Conservation (phyloP, 2,329 filamentous ascomycete species). For the Fusarium albidum region DNA sequence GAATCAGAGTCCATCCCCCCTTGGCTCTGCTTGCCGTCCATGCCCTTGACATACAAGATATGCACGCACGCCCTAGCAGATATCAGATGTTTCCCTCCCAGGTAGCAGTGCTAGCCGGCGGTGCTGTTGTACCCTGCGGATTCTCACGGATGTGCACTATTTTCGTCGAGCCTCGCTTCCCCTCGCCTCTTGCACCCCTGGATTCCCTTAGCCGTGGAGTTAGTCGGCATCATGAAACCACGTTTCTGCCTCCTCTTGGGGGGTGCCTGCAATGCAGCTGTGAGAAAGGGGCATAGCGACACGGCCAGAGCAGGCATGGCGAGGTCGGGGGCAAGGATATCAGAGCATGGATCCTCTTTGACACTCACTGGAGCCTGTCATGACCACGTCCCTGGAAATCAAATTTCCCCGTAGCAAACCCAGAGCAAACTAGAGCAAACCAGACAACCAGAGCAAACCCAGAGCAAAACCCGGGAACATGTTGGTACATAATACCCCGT, state of each 20-base stretch:
- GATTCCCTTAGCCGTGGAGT: conserved; percentile 16
- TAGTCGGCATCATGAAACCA: conserved; percentile 36
- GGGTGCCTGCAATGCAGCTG: conserved; percentile 25
- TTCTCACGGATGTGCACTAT: conserved; percentile 6
- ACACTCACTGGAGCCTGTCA: conserved; percentile 33
- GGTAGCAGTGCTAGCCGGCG: neutral
- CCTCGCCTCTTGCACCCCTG: conserved; percentile 3
- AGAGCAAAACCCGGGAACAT: neutral
- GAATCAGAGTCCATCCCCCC: conserved; percentile 2
- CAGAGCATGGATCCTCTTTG: conserved; percentile 27
- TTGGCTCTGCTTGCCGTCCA: conserved; percentile 10
- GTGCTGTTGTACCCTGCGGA: neutral
- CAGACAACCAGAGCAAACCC: no score
- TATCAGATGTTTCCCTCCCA: neutral
- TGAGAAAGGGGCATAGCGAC: conserved; percentile 28
- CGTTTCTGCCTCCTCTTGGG: conserved; percentile 15
- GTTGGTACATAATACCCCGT: neutral
- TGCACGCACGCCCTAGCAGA: neutral
- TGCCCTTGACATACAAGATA: conserved; percentile 1
- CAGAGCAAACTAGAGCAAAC: no score
- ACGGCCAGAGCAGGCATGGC: conserved; percentile 20
- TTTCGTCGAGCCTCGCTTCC: conserved; percentile 13
- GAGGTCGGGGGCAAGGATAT: conserved; percentile 2
- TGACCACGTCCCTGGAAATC: conserved; percentile 34
- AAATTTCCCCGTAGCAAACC: conserved; percentile 29